These are phyloP conservation scores for Coelastrella sp. DNA, from an alignment of 139 green algal species.

Conservation along the genomic window DNA sequence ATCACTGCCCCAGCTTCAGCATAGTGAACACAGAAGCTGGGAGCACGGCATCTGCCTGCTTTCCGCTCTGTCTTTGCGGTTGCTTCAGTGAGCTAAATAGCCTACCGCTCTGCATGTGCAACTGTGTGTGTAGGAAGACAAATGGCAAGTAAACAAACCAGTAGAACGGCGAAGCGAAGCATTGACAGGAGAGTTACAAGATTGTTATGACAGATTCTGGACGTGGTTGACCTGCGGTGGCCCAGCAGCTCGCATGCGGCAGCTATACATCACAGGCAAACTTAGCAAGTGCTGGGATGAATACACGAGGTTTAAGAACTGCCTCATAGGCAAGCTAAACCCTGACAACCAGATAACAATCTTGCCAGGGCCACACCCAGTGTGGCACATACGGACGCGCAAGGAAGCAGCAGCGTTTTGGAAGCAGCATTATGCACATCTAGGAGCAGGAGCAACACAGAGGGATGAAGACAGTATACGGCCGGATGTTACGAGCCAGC, in stretches of 20 bases:
- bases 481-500: conserved; percentile 26
- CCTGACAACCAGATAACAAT: conserved; percentile 36
- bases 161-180: conserved; percentile 46
- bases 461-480: background rate
- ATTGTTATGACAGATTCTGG: conserved; percentile 49
- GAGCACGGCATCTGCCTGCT: background rate
- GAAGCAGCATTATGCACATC: conserved; percentile 35
- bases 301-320: conserved; percentile 43
- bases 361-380: conserved; percentile 33
- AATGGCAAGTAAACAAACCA: conserved; percentile 49
- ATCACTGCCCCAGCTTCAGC: too few species aligned
- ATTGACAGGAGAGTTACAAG: conserved; percentile 34
- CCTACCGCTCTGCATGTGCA: background rate
- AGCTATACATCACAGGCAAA: conserved; percentile 44
- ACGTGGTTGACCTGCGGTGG: conserved; percentile 49
- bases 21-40: too few species aligned
- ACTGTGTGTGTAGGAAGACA: conserved; percentile 2
- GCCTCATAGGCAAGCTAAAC: conserved; percentile 47
- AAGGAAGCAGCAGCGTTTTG: conserved; percentile 47
- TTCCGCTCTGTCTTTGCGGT: background rate
- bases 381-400: conserved; percentile 46
- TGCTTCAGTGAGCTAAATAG: background rate
- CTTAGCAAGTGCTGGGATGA: conserved; percentile 49
- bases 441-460: conserved; percentile 30
- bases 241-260: conserved; percentile 44